Conservation (phyloP, 495 filamentous ascomycete genomes). For the Penicillium cataractarum region DNA sequence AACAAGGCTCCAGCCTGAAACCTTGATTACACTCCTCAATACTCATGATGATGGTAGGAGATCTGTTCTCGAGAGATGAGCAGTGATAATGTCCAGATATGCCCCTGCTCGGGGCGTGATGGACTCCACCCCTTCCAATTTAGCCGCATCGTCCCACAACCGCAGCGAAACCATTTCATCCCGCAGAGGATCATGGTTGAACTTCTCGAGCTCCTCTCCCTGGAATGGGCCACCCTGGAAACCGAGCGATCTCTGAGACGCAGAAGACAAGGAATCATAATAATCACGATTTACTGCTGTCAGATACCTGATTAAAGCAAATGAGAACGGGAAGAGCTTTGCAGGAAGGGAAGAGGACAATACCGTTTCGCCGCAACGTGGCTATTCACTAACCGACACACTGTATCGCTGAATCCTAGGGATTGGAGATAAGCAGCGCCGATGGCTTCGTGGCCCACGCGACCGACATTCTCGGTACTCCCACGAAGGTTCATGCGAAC, state of each 20-base stretch:
- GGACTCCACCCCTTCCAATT: constrained; percentile 37
- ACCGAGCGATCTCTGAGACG: constrained; percentile 41
- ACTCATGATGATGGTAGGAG: neutral
- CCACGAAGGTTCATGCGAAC: constrained; percentile 33
- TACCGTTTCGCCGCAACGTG: constrained; percentile 53
- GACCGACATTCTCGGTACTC: constrained; percentile 40
- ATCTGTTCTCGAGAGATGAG: constrained; percentile 12
- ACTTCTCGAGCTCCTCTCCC: constrained; percentile 33
- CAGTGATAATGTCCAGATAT: constrained; percentile 37
- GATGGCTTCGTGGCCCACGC: constrained; percentile 47
- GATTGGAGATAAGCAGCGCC: constrained; percentile 43
- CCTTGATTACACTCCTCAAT: neutral
- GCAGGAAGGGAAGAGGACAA: neutral
- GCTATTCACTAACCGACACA: constrained; percentile 43
- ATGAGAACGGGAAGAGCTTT: neutral
- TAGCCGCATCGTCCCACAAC: constrained; percentile 49
- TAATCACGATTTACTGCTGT: constrained; percentile 44
- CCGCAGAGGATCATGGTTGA: constrained; percentile 36
- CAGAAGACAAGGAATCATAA: constrained; percentile 40
- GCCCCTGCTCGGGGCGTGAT: constrained; percentile 31
- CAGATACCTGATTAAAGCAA: constrained; percentile 30
- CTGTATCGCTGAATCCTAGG: constrained; percentile 44
- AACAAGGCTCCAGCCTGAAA: neutral
- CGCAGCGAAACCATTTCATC: constrained; percentile 45
- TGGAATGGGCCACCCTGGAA: constrained; percentile 51